These are phyloP conservation scores for Epichloe hybrida DNA, from an alignment of 2,329 filamentous ascomycete genomes.

Conservation along the genomic window DNA sequence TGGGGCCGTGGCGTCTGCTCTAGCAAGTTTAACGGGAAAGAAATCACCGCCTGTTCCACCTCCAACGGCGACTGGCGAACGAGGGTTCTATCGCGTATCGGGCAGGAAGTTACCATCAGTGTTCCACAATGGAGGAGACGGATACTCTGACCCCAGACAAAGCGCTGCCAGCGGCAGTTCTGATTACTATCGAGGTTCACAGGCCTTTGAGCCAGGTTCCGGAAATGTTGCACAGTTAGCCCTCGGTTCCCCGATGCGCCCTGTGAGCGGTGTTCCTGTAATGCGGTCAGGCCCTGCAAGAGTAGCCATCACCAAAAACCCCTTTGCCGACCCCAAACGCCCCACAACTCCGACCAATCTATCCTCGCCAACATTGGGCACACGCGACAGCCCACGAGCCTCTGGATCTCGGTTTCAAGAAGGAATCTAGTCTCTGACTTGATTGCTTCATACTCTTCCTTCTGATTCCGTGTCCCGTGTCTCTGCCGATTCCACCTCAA, in stretches of 20 bases:
- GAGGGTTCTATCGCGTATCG: conserved; percentile 51
- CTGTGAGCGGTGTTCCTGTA: conserved; percentile 45
- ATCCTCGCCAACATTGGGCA: conserved; percentile 23
- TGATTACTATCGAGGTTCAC: conserved; percentile 40
- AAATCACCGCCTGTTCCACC: conserved; percentile 16
- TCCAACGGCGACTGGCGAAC: conserved; percentile 29
- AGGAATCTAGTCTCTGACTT: conserved; percentile 18
- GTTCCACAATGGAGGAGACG: conserved; percentile 47
- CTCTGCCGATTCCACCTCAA: not conserved
- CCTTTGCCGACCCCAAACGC: conserved; percentile 24
- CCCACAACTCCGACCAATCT: conserved; percentile 11
- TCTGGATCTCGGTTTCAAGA: conserved; percentile 29
- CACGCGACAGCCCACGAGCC: conserved; percentile 19
- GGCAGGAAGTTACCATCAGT: conserved; percentile 53
- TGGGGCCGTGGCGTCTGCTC: conserved; percentile 30
- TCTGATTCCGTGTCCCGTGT: not conserved
- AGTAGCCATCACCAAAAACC: conserved; percentile 44
- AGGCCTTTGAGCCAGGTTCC: conserved; percentile 26
- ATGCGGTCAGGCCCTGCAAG: conserved; percentile 53
- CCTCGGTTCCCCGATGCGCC: conserved; percentile 44
- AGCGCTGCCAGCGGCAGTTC: conserved; percentile 35
- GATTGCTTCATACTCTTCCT: not conserved
- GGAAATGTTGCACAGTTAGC: conserved; percentile 29
- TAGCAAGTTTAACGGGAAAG: conserved; percentile 33
- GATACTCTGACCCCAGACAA: conserved; percentile 38